Evolutionary conservation across 371 early-diverging fungal species (phyloP).

Genomic region (Mucor velutinosus): DNA sequence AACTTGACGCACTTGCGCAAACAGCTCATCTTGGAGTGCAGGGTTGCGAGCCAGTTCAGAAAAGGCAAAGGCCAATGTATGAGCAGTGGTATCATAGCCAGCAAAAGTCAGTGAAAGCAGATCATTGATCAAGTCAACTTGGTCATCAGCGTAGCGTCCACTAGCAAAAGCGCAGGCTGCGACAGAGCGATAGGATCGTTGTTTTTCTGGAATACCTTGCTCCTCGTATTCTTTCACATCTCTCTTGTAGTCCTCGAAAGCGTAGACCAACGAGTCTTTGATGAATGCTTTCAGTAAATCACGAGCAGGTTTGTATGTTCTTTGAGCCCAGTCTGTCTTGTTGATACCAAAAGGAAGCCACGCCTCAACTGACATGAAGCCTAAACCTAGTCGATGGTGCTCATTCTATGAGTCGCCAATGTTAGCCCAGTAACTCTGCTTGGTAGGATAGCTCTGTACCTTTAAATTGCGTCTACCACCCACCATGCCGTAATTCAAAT

Average conservation of each 20-base stretch:
- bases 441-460: conserved; percentile 14
- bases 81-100: conserved; percentile 52
- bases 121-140: conserved; percentile 41
- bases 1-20: conserved; percentile 38
- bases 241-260: conserved; percentile 25
- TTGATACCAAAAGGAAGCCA: conserved; percentile 52
- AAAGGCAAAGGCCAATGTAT: conserved; percentile 49
- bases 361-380: conserved; percentile 46
- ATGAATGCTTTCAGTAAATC: conserved; percentile 43
- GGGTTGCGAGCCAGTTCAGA: conserved; percentile 47
- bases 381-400: conserved; percentile 42
- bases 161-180: conserved; percentile 45
- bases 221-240: conserved; percentile 11
- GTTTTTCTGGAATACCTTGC: conserved; percentile 9
- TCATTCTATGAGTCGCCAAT: conserved; percentile 20
- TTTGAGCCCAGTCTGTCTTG: conserved; percentile 48
- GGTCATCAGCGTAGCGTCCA: conserved; percentile 30
- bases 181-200: conserved; percentile 30
- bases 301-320: conserved; percentile 36
- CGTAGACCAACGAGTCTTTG: conserved; percentile 30
- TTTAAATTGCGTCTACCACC: conserved; percentile 44
- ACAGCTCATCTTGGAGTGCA: conserved; percentile 38
- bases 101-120: conserved; percentile 49
- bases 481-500: conserved; percentile 43
- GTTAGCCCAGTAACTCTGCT: background rate